These are phyloP conservation scores for Protomyces gravidus DNA, from an alignment of 1,139 yeast species.

Conservation along the genomic window DNA sequence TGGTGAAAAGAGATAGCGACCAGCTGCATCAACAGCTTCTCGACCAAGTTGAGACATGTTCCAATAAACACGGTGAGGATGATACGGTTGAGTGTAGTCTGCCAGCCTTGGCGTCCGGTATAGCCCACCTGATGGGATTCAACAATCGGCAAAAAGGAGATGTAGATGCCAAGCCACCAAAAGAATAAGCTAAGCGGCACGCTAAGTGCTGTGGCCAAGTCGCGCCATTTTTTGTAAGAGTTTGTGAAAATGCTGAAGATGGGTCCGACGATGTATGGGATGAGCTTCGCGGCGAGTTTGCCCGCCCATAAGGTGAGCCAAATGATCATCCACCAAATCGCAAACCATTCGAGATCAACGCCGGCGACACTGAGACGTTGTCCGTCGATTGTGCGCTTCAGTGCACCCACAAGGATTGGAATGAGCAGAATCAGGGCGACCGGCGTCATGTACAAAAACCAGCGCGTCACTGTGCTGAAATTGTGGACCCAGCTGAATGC, in stretches of 20 bases:
- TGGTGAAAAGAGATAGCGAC: constrained; percentile 46
- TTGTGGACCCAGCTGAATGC: constrained; percentile 28
- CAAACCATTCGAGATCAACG: constrained; percentile 29
- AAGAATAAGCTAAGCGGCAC: constrained; percentile 27
- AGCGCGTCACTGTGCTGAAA: constrained; percentile 24
- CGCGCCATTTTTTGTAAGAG: constrained; percentile 29
- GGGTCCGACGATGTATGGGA: constrained; percentile 27
- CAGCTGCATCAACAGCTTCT: constrained; percentile 43
- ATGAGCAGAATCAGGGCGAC: constrained; percentile 26
- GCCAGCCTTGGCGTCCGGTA: constrained; percentile 40
- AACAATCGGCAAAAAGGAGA: constrained; percentile 29
- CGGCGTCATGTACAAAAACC: constrained; percentile 28
- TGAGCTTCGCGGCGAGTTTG: constrained; percentile 26
- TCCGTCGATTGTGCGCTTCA: constrained; percentile 4
- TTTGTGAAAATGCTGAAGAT: constrained; percentile 26
- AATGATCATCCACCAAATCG: constrained; percentile 31
- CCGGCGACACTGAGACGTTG: constrained; percentile 24
- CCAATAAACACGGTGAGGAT: constrained; percentile 43
- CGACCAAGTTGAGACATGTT: constrained; percentile 42
- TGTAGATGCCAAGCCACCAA: constrained; percentile 29
- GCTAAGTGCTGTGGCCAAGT: constrained; percentile 26
- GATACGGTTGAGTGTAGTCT: constrained; percentile 41
- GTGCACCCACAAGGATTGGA: constrained; percentile 29
- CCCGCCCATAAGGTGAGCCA: constrained; percentile 31
- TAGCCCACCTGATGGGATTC: constrained; percentile 19